Evolutionary conservation across 495 filamentous ascomycete species (phyloP), one percentile per base, ranked within the genome.

Genomic region (Aspergillus hancockii): DNA sequence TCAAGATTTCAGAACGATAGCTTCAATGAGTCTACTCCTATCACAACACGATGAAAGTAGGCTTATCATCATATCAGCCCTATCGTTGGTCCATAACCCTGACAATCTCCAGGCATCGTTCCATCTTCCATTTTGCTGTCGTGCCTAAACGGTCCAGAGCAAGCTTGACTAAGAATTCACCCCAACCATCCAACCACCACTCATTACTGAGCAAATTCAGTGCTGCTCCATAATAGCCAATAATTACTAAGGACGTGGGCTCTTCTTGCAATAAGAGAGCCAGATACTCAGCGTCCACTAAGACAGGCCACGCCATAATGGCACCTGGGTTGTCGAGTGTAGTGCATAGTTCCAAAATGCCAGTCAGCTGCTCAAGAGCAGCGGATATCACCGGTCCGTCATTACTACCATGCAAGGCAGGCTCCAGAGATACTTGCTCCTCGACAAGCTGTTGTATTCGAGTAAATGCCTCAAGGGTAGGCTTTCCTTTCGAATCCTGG

Each of bases 131-230:
- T 36, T 36, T 9, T 36, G 9, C 34, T 14, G 34, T 14, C 8
- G 34, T 36, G 8, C 41, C 41, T 14, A 45, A 14, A 3, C 14
- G 41, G 1, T 19, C n/a, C 18, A 45, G 5, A 14, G 36, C 36
- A 52, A 60, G 52, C 7, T 55, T 45, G 32, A 60, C n/a, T 14
- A 60, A 18, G 40, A 31, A 60, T 3, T 19, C 34, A n/a, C 58
- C 58, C 58, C 58, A 60, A 4, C 58, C 58, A 31, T 55, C 58
- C 28, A 55, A 51, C 58, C 58, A 60, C 58, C 58, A 60, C 38
- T 21, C 55, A 5, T 51, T 52, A 9, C 38, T 13, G 21, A 55
- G 36, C 32, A 51, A 22, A 7, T 55, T 22, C 34, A 60, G 19
- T 1, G 52, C 45, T 16, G 32, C 38, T 4, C 58, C 58, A 52